Percentiles rank a stretch among this genome's conserved stretches.
phyloP scores from a whole-genome alignment of 2,329 filamentous ascomycete species.

The Domatiomyces catenatus region DNA sequence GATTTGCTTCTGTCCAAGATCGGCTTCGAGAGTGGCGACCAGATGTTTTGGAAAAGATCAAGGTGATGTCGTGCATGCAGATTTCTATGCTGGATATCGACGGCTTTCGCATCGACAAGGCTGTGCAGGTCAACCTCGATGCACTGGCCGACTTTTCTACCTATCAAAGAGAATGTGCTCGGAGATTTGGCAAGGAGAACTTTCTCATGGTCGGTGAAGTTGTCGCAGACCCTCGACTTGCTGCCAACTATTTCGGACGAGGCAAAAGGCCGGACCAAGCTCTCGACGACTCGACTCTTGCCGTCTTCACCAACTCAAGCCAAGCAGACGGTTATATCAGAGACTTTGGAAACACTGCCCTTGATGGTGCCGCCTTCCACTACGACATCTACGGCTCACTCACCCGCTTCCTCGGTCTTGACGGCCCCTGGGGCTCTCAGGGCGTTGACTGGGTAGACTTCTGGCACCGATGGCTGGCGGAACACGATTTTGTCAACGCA shows the following conservation, averaged over 20 bases:
- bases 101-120: slow-evolving; percentile 40
- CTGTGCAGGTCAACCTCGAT: slow-evolving; percentile 39
- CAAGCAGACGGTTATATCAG: slow-evolving; percentile 26
- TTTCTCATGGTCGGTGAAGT: slow-evolving; percentile 43
- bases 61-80: slow-evolving; percentile 39
- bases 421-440: slow-evolving; percentile 20
- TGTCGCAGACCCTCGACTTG: slow-evolving; percentile 37
- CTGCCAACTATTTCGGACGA: slow-evolving; percentile 37
- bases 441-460: slow-evolving; percentile 27
- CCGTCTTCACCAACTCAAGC: slow-evolving; percentile 19
- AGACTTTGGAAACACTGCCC: slow-evolving; percentile 28
- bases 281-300: slow-evolving; percentile 26
- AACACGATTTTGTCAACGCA: slow-evolving; percentile 37
- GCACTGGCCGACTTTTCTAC: slow-evolving; percentile 34
- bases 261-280: slow-evolving; percentile 33
- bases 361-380: slow-evolving; percentile 40
- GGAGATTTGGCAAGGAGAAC: slow-evolving; percentile 35
- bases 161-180: slow-evolving; percentile 36
- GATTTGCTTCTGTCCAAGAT: slow-evolving; percentile 44
- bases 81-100: slow-evolving; percentile 40
- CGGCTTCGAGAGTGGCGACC: slow-evolving; percentile 40
- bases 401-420: slow-evolving; percentile 35
- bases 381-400: slow-evolving; percentile 38
- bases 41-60: slow-evolving; percentile 35
- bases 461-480: slow-evolving; percentile 33